These are phyloP conservation scores for Paradendryphiella salina DNA, from an alignment of 2,329 filamentous ascomycete genomes.

Conservation along the genomic window DNA sequence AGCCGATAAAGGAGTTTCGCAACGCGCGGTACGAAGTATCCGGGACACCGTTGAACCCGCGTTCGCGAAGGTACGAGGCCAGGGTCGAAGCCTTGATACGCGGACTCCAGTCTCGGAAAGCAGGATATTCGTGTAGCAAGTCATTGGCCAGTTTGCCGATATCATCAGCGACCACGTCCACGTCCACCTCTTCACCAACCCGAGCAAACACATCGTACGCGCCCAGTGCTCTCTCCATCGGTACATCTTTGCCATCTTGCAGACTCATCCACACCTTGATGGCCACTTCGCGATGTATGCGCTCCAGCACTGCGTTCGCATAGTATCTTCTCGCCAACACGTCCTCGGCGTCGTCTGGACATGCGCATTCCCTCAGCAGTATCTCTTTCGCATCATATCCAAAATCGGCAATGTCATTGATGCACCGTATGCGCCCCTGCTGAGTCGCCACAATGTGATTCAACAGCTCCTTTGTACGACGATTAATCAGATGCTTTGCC, in stretches of 20 bases:
- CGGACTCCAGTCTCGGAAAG: constrained; percentile 61
- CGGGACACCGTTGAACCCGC: constrained; percentile 72
- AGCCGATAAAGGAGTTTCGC: constrained; percentile 84
- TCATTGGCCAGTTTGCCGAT: constrained; percentile 65
- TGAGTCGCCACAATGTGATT: constrained; percentile 72
- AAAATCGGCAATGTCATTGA: constrained; percentile 69
- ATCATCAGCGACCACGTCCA: constrained; percentile 64
- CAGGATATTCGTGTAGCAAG: constrained; percentile 59
- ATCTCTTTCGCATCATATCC: constrained; percentile 91
- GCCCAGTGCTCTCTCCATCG: constrained; percentile 74
- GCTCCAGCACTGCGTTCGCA: constrained; percentile 72
- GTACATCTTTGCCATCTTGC: constrained; percentile 54
- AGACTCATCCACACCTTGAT: constrained; percentile 74
- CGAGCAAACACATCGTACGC: constrained; percentile 90
- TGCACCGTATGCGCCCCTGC: constrained; percentile 68
- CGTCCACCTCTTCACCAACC: constrained; percentile 70
- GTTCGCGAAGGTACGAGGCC: constrained; percentile 68
- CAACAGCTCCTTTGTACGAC: constrained; percentile 51
- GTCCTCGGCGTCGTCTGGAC: constrained; percentile 66
- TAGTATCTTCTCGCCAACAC: constrained; percentile 79
- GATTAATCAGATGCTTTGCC: constrained; percentile 42
- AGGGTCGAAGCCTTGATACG: constrained; percentile 70
- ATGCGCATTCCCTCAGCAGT: constrained; percentile 67
- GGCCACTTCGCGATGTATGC: constrained; percentile 78
- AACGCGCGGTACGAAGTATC: constrained; percentile 76